Evolutionary conservation across 1,284 basidiomycete species (phyloP).

Genomic region (Rhodotorula sp.): DNA sequence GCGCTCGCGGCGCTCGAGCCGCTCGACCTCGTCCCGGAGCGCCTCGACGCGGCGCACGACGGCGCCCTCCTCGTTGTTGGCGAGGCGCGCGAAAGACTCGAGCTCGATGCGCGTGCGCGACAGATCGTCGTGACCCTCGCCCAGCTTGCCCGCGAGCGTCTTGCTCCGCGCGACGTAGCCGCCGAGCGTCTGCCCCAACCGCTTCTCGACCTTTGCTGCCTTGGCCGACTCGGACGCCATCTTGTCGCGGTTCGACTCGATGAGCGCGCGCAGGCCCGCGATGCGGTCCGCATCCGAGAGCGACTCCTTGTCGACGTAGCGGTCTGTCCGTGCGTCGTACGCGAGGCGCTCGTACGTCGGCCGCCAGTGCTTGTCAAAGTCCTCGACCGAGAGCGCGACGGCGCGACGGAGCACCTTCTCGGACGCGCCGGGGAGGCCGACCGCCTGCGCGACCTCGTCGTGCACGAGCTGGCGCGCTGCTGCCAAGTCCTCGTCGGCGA

Average conservation of each 20-base stretch:
- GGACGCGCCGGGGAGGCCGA: slow-evolving; percentile 82
- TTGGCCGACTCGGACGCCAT: slow-evolving; percentile 82
- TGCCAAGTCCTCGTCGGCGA: slow-evolving; percentile 74
- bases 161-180: slow-evolving; percentile 83
- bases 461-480: slow-evolving; percentile 73
- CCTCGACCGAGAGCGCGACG: slow-evolving; percentile 52
- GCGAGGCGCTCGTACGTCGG: slow-evolving; percentile 62
- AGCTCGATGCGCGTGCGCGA: slow-evolving; percentile 68
- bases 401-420: slow-evolving; percentile 75
- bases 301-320: slow-evolving; percentile 67
- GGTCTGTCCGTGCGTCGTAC: slow-evolving; percentile 61
- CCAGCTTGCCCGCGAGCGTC: slow-evolving; percentile 67
- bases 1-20: slow-evolving; percentile 71
- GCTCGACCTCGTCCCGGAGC: slow-evolving; percentile 80
- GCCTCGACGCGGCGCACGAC: slow-evolving; percentile 72
- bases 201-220: slow-evolving; percentile 87
- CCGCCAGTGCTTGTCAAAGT: slow-evolving; percentile 68
- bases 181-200: slow-evolving; percentile 79
- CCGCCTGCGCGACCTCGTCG: slow-evolving; percentile 70
- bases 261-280: slow-evolving; percentile 64
- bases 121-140: slow-evolving; percentile 69
- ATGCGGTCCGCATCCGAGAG: slow-evolving; percentile 65
- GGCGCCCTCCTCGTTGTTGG: slow-evolving; percentile 68
- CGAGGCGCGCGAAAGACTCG: slow-evolving; percentile 73
- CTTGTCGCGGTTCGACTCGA: slow-evolving; percentile 66